Conservation (phyloP, 768 basidiomycete genomes). For the Chiua virens region DNA sequence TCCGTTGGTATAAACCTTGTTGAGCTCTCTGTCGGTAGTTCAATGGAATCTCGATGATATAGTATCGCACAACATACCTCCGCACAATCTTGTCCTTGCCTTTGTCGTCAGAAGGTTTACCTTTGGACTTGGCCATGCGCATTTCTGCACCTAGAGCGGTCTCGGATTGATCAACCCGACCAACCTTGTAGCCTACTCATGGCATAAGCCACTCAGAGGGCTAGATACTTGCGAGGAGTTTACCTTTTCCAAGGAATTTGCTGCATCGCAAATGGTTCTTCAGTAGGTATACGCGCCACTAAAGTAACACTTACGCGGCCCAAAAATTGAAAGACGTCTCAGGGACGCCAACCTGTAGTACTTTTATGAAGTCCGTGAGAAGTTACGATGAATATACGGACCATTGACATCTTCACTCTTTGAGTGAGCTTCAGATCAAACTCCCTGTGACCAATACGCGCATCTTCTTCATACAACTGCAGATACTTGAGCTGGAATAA, state of each 20-base stretch:
- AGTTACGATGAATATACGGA: slow-evolving; percentile 29
- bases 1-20: slow-evolving; percentile 95
- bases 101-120: slow-evolving; percentile 47
- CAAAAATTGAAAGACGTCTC: slow-evolving; percentile 92
- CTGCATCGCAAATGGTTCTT: slow-evolving; percentile 33
- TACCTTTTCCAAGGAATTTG: slow-evolving; percentile 74
- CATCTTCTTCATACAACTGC: slow-evolving; percentile 93
- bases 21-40: slow-evolving; percentile 63
- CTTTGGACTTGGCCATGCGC: slow-evolving; percentile 71
- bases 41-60: not conserved
- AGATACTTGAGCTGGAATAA: not conserved
- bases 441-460: slow-evolving; percentile 86
- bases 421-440: slow-evolving; percentile 93
- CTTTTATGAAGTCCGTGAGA: not conserved
- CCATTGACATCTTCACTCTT: slow-evolving; percentile 99
- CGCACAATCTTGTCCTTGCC: slow-evolving; percentile 86
- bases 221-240: not conserved
- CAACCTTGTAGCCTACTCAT: slow-evolving; percentile 81
- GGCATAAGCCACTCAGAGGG: not conserved
- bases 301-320: slow-evolving; percentile 64
- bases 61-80: slow-evolving; percentile 43
- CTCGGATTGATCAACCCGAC: slow-evolving; percentile 95
- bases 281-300: not conserved
- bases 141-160: slow-evolving; percentile 97
- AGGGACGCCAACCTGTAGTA: slow-evolving; percentile 83